Percentiles rank a stretch among this genome's conserved stretches.
These are phyloP conservation scores for Fraxinus cuspidata DNA, from an alignment of 257 asterid species.

Conservation along the genomic window DNA sequence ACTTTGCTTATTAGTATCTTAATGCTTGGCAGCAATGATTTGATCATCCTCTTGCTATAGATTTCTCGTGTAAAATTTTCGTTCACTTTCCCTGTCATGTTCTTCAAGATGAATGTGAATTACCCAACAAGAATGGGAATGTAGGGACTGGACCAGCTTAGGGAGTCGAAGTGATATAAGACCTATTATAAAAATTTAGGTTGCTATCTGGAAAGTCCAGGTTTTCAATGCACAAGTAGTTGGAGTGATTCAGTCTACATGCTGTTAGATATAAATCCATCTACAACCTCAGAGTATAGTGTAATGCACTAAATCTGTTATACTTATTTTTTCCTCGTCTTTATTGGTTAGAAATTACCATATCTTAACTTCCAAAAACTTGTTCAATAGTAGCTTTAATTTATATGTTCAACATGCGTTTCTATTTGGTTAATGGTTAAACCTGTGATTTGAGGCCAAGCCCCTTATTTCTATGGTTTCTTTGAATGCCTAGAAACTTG, in stretches of 20 bases:
- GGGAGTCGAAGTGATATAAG: neutral
- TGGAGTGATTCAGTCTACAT: neutral
- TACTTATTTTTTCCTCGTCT: neutral
- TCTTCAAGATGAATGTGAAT: neutral
- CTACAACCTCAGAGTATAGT: neutral
- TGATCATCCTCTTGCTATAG: neutral
- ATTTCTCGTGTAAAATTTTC: neutral
- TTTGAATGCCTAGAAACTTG: neutral
- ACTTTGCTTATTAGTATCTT: neutral
- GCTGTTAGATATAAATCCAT: constrained; percentile 1
- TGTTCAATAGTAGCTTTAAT: neutral
- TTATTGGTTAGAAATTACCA: neutral
- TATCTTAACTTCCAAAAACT: neutral
- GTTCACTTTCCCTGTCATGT: neutral
- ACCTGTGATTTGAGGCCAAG: neutral
- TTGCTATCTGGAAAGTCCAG: neutral
- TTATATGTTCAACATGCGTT: neutral
- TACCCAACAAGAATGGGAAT: neutral
- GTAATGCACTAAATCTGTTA: neutral
- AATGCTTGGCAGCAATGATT: neutral
- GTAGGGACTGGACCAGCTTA: neutral
- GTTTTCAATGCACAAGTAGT: neutral
- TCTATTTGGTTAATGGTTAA: neutral
- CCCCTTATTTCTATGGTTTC: neutral
- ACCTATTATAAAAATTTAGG: neutral